A percentile compares a stretch with the other conserved stretches of the same genome.
Evolutionary conservation across 805 yeast species (phyloP).

Genomic region (Lipomyces oligophaga): DNA sequence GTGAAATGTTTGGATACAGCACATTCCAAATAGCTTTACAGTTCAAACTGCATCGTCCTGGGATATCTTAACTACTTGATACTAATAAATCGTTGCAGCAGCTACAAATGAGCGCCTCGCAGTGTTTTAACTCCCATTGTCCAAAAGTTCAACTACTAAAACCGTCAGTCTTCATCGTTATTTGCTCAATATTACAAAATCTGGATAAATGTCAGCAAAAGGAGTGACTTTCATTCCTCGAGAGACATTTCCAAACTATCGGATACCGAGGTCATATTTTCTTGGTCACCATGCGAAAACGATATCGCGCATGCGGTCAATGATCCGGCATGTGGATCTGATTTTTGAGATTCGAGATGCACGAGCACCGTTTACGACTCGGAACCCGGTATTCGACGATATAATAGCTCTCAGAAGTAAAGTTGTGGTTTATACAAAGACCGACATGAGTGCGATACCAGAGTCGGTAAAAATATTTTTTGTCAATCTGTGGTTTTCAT

Average conservation of each 20-base stretch:
- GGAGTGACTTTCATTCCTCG: slow-evolving; percentile 73
- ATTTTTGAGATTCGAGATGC: slow-evolving; percentile 83
- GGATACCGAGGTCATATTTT: slow-evolving; percentile 54
- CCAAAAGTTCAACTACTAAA: too few species aligned
- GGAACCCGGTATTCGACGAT: slow-evolving; percentile 73
- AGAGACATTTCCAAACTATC: slow-evolving; percentile 65
- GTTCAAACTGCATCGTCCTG: too few species aligned
- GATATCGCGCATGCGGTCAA: slow-evolving; percentile 56
- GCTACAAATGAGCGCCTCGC: too few species aligned
- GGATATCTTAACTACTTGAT: too few species aligned
- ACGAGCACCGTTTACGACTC: slow-evolving; percentile 81
- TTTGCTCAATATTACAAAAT: too few species aligned
- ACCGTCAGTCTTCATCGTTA: too few species aligned
- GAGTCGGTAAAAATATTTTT: slow-evolving; percentile 5
- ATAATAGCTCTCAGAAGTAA: slow-evolving; percentile 53
- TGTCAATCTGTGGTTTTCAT: not conserved
- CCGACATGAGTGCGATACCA: slow-evolving; percentile 52
- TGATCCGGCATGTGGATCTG: slow-evolving; percentile 77
- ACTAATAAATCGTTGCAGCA: too few species aligned
- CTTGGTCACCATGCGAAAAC: slow-evolving; percentile 90
- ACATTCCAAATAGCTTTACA: too few species aligned
- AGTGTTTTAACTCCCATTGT: too few species aligned
- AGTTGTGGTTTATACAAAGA: slow-evolving; percentile 72
- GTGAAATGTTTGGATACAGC: too few species aligned
- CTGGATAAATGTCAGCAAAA: too few species aligned